A percentile compares a stretch with the other conserved stretches of the same genome.
phyloP scores from a whole-genome alignment of 169 alveolate species.

The Plasmodium fragile region DNA sequence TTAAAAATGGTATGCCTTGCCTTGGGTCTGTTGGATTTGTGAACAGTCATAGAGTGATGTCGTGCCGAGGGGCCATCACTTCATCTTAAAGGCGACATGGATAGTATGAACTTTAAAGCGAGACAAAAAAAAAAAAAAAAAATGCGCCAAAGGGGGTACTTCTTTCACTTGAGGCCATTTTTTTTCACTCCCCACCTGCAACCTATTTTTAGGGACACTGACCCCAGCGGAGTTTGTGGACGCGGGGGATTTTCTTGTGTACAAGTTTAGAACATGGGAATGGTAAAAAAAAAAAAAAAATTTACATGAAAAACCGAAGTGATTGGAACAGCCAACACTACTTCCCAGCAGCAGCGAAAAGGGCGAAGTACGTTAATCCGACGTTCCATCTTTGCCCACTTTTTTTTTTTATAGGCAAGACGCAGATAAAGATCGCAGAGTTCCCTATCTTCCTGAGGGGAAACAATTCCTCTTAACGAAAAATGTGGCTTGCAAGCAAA shows the following conservation, averaged over 20 bases:
- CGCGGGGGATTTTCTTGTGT: conserved; percentile 79
- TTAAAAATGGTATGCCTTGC: conserved; percentile 85
- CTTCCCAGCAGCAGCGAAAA: not conserved
- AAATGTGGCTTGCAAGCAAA: conserved; percentile 77
- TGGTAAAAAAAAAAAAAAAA: conserved; percentile 71
- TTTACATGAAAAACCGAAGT: not conserved
- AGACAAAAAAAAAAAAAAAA: not conserved
- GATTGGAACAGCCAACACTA: not conserved
- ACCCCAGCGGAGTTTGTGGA: conserved; percentile 82
- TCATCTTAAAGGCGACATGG: not conserved
- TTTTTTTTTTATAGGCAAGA: conserved; percentile 25
- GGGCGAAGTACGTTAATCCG: not conserved
- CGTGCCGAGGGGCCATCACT: not conserved
- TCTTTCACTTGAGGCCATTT: not conserved
- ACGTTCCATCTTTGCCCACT: not conserved
- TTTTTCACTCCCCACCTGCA: not conserved
- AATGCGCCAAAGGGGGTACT: not conserved
- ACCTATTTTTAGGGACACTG: conserved; percentile 77
- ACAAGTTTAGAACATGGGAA: conserved; percentile 81
- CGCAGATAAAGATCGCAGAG: conserved; percentile 72
- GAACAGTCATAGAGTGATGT: not conserved
- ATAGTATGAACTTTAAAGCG: not conserved
- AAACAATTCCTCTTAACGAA: conserved; percentile 78
- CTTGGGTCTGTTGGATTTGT: not conserved
- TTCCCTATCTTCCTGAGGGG: conserved; percentile 75